Conservation (phyloP, 2,329 filamentous ascomycete genomes). For the Paracoccidioides brasiliensis region DNA sequence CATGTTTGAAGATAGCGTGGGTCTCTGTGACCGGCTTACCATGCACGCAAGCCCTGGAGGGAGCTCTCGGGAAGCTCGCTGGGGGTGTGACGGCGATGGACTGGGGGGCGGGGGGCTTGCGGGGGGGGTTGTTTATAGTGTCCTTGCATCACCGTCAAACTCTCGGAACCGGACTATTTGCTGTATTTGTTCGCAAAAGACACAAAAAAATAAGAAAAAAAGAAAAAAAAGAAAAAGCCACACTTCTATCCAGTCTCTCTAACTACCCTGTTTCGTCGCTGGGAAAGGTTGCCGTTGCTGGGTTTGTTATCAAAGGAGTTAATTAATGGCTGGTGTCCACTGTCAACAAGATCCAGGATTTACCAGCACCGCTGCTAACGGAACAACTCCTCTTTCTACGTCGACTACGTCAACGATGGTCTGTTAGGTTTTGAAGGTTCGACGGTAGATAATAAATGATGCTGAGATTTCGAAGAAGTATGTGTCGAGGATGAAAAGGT, state of each 20-base stretch:
- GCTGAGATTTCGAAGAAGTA: background rate
- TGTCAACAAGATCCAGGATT: background rate
- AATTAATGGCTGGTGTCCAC: background rate
- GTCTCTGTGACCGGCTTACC: background rate
- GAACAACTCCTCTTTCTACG: background rate
- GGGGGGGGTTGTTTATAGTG: background rate
- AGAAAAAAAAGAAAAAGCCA: background rate
- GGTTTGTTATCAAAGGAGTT: background rate
- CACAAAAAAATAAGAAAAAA: background rate
- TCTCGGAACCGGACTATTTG: background rate
- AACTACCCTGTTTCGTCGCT: background rate
- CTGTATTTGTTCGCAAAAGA: background rate
- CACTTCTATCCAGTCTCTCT: no score
- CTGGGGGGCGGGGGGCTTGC: background rate
- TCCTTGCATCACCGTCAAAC: background rate
- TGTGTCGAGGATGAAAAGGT: background rate
- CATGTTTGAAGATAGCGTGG: conserved; percentile 1
- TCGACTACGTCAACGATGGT: background rate
- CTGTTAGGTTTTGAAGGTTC: background rate
- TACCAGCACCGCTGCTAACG: background rate
- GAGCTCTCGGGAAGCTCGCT: background rate
- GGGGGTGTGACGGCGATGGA: no score
- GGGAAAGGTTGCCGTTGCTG: background rate
- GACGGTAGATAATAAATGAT: background rate
- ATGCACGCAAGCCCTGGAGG: no score